Evolutionary conservation across 768 basidiomycete species (phyloP), one percentile per base, ranked within the genome.

Genomic region (Psilocybe subaeruginosa): DNA sequence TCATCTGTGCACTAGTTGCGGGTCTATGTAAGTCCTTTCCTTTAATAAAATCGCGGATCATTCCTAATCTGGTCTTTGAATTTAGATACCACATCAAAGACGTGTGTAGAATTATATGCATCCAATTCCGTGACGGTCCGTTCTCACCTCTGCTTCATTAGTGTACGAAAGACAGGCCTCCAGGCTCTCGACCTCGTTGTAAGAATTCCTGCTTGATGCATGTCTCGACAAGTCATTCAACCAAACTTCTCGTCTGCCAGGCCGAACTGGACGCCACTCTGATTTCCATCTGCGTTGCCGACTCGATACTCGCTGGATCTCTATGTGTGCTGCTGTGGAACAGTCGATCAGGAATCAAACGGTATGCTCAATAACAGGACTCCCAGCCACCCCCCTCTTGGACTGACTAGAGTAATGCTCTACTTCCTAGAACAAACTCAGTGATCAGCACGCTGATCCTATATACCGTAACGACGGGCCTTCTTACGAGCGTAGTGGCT

Each of bases 361-460:
- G 54, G 54, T 56, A 56, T 8, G 27, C 4, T 0, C 39, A 8
- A 4, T 30, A 54, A 41, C 8, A 53, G n/a, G n/a, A n/a, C 31
- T 33, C 29, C 11, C 3, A 7, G 27, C 3, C 30, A 8, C 3
- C 11, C 0, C 8, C 5, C 17, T 54, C 19, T 4, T 43, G 11
- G 0, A 8, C 17, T 45, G 23, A 30, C 6, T 56, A 11, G 27
- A 29, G 23, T 51, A n/a, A 51, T 31, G 11, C 23, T 51, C 7
- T 5, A 14, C 41, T 12, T 4, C 2, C n/a, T 5, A 56, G 54
- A n/a, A 56, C 54, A 9, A 56, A 56, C 43, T 56, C 54, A 3
- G 54, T 56, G 41, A 56, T 56, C 41, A 56, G 54, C 39, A 56
- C 45, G n/a, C 17, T 56, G 8, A 56, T 56, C 43, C 43, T 56